Evolutionary conservation across 2,329 filamentous ascomycete species (phyloP), one percentile per base, ranked within the genome.

Genomic region (Eutypella sp.): DNA sequence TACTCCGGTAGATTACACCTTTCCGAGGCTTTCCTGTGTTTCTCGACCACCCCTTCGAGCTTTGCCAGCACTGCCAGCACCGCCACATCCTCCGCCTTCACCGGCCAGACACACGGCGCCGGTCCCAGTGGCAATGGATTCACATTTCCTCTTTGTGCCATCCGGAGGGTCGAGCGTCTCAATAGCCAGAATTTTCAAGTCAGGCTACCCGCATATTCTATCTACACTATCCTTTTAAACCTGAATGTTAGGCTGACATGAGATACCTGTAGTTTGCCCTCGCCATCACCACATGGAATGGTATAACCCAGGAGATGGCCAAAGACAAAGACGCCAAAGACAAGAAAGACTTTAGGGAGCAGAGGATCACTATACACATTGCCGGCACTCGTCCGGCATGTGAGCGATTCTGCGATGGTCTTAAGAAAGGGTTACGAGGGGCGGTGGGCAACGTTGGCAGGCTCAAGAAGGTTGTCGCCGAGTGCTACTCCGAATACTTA

Each of bases 71-170:
- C 85, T 1, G 86, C 92, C 15, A 95, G 84, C 65, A 82, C 86
- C 18, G 84, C 82, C 51, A 84, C 86, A 0, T 91, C 90, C 18
- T 89, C 85, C 40, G 81, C 82, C 47, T 97, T 95, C 69, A 95
- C 89, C 4, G 93, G 91, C 15, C 89, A 95, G 65, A 96, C 92
- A 23, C 87, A 96, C 62, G 90, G 93, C 48, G 89, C 88, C 19
- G 93, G 93, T 0, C 92, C 93, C 3, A 88, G 89, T 45, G 92
- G 91, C 33, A 96, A 96, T 73, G 93, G 93, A 49, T 97, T 99
- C 67, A 96, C 89, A 2, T 82, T 97, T 45, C 93, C 93, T 4
- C 77, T 99, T 19, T 96, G 88, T 66, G 87, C 89, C 43, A 92
- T 99, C 57, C 80, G 93, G 51, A 79, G 91, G 42, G 93, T 99